Evolutionary conservation across 148 eudicot genomes (phyloP).

Genomic region (Drosera capensis): DNA sequence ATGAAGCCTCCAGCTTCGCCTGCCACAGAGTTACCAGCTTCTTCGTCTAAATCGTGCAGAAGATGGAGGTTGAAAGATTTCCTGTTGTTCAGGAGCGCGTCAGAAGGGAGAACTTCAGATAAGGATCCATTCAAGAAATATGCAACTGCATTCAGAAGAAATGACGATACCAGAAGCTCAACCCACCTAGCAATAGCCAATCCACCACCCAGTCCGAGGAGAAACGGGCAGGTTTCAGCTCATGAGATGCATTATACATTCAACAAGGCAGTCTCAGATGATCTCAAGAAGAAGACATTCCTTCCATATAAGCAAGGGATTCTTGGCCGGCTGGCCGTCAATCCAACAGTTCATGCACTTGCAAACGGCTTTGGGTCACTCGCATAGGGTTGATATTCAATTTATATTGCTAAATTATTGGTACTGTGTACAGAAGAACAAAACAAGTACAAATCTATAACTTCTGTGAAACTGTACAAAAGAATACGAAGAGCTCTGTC

Average conservation of each 20-base stretch:
- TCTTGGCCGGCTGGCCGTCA: slow-evolving; percentile 41
- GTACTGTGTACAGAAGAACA: too few relatives aligned
- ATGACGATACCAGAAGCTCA: slow-evolving; percentile 19
- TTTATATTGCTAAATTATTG: too few relatives aligned
- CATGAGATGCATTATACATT: slow-evolving; percentile 58
- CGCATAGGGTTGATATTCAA: slow-evolving; percentile 3
- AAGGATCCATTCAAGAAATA: slow-evolving; percentile 24
- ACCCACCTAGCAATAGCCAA: slow-evolving; percentile 7
- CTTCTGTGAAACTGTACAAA: too few relatives aligned
- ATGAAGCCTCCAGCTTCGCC: neutral
- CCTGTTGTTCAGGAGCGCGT: slow-evolving; percentile 58
- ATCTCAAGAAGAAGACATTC: slow-evolving; percentile 60
- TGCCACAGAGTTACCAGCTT: neutral
- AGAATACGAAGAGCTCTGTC: too few relatives aligned
- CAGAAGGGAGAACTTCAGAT: slow-evolving; percentile 43
- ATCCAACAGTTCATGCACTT: slow-evolving; percentile 18
- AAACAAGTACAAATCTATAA: too few relatives aligned
- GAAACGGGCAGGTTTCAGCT: slow-evolving; percentile 38
- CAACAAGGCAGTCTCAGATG: slow-evolving; percentile 52
- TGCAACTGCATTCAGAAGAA: slow-evolving; percentile 9
- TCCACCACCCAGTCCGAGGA: slow-evolving; percentile 8
- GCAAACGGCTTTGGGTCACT: slow-evolving; percentile 16
- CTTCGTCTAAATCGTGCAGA: slow-evolving; percentile 11
- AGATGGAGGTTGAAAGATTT: slow-evolving; percentile 61
- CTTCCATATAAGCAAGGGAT: slow-evolving; percentile 59